phyloP scores from a whole-genome alignment of 2,329 filamentous ascomycete genomes.

The Penicillium frequentans region DNA sequence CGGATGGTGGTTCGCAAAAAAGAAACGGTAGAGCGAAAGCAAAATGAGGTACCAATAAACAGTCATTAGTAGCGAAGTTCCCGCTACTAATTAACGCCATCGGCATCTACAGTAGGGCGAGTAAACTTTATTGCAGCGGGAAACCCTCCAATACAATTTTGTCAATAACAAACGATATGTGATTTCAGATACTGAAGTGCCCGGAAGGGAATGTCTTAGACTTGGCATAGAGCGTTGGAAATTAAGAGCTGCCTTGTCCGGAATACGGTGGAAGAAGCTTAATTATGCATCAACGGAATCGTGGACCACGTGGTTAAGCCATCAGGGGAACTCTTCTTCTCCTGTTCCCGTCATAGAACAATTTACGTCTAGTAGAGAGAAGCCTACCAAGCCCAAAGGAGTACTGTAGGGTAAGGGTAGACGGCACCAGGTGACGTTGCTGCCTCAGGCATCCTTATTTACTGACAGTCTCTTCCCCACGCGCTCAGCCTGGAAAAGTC shows the following conservation, averaged over 20 bases:
- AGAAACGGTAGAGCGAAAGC: neutral
- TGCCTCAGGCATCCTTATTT: neutral
- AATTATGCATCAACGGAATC: conserved; percentile 6
- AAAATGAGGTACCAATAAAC: neutral
- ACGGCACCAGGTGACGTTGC: neutral
- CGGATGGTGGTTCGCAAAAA: neutral
- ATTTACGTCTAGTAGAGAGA: no score
- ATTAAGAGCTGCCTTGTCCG: conserved; percentile 68
- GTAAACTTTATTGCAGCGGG: conserved; percentile 75
- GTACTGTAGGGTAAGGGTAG: neutral
- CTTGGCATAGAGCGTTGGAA: conserved; percentile 73
- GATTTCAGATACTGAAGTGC: conserved; percentile 62
- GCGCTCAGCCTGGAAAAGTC: neutral
- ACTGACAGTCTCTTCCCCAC: neutral
- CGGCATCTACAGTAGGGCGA: conserved; percentile 62
- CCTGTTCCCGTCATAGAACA: conserved; percentile 26
- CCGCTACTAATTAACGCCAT: conserved; percentile 63
- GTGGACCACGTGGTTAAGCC: neutral
- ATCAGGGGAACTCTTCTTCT: neutral
- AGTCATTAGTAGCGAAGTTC: neutral
- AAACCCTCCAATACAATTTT: conserved; percentile 82
- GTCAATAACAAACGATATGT: conserved; percentile 81
- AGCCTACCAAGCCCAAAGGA: conserved; percentile 52
- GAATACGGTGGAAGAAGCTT: conserved; percentile 67
- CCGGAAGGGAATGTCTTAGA: conserved; percentile 48